Base-by-base conservation (phyloP, 2,329 filamentous ascomycete species). In the Colletotrichum caudatum region DNA sequence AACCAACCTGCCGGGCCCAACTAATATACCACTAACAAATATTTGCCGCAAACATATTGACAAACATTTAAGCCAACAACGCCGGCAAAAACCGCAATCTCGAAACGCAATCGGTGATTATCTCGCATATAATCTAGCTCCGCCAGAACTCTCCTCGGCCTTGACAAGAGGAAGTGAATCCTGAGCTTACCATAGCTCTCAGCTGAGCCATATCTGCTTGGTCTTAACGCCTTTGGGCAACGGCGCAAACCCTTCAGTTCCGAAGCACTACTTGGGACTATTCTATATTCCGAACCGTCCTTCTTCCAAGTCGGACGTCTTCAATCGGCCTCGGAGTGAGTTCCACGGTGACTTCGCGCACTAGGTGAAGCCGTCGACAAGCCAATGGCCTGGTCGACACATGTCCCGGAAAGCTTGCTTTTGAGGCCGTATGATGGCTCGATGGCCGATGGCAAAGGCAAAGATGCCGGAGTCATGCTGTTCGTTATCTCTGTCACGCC, bases 61-160 rank as follows among this genome's bases (percentile, higher is more conserved):
- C 62, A 60, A 63, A 50, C 64, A 44, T 12, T 16, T 16, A 20
- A 57, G 68, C 64, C 68, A 71, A 63, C 68, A 58, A 37, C 12
- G 6, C 20, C 29, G 29, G 58, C 50, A 20, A 11, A 57, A 11
- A 37, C 23, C 12, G 35, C 46, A 39, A 26, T 20, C 16, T 20
- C 16, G 29, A 26, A 12, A n/a, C 20, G 23, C n/a, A 29, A n/a
- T 20, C 9, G 14, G 46, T 20, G 16, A 39, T 5, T 12, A 20
- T 51, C 12, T 51, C 29, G 26, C 14, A 26, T 62, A 7, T 51
- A n/a, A 37, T 14, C 33, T 16, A 26, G 39, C n/a, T 3, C 1
- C n/a, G 46, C 37, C 20, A 12, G 46, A 51, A 23, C 5, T n/a
- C 20, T n/a, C 44, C 29, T 59, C 18, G 48, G 18, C 26, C 18